Base-by-base conservation (phyloP, 2,329 filamentous ascomycete species). In the Mariannaea elegans region DNA sequence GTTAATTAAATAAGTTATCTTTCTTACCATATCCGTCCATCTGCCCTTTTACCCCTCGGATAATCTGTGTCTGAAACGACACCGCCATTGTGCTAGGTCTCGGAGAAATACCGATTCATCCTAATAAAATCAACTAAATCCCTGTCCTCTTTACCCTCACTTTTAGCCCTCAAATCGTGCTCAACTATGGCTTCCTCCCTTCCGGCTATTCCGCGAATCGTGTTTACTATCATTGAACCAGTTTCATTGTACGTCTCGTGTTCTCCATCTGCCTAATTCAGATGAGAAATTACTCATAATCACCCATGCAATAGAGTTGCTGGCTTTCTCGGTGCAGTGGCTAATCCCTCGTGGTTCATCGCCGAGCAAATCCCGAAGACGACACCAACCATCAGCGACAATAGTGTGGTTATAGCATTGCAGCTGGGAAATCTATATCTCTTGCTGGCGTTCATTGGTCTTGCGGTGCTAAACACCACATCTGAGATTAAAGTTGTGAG, bases 381-480 rank as follows among this genome's bases (percentile, higher is more conserved):
- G 72, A 44, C 67, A 75, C 9, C 77, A 12, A 66, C 73, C 19
- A 71, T 76, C 24, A 79, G 81, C 44, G 77, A 78, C 47, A 80
- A 81, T 65, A 80, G 80, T 62, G 79, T 83, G 39, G 78, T 89
- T n/a, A 76, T 91, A 24, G 84, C 87, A 44, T 81, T 85, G 66
- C 88, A 93, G 75, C 80, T 93, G 14, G 89, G 88, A 42, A 93
- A 93, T 67, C 73, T 87, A 18, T 92, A 92, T 68, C 82, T 88
- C 1, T 80, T 92, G 12, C 78, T 91, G 46, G 87, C 84, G 61
- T 77, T 92, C 57, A 73, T 91, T 4, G 89, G 87, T 3, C 71
- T 91, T 7, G 87, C 83, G 4, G 81, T 92, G 14, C 78, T 91
- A 12, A 85, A 87, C 70, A 83, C 85, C 6, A 90, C 87, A 2